Evolutionary conservation across 441 rosid species (phyloP), one percentile per base, ranked within the genome.

Genomic region (Populus hybrid): DNA sequence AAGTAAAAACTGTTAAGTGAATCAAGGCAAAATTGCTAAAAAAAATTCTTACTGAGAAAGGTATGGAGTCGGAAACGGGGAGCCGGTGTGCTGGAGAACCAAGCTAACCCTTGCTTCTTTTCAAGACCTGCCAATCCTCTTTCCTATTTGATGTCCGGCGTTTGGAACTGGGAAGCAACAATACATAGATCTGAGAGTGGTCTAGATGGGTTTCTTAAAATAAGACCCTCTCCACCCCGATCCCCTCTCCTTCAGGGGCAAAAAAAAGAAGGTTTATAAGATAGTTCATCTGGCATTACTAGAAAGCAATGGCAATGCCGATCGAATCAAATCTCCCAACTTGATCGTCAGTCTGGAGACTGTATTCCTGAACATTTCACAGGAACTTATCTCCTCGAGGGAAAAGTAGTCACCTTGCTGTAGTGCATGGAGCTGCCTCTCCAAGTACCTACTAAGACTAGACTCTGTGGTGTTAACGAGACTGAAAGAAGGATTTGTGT

Each of bases 381-480:
- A 61, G 3, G 80, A 73, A 69, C 82, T 76, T 9, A n/a, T 65
- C 46, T 77, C 88, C 18, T 86, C 89, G 0, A 30, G 70, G 46
- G 71, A 66, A 35, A 76, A 32, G 75, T 83, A 3, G 32, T 30
- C 87, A 2, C 84, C 86, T 1, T 36, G 80, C 57, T 86, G 84
- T 9, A 85, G n/a, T 26, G 80, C 75, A 36, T 85, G 84, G 30
- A 88, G 88, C 84, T 88, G 91, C 78, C 83, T 87, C 83, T 87
- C 91, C 84, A 94, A 81, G 79, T 77, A 94, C 79, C 90, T 88
- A 70, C 83, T 38, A 26, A 96, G 88, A 75, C 94, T 89, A 72
- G 89, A 90, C 83, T 91, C 97, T 0, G 93, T 87, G 16, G 90
- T 74, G 71, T 90, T 94, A 23, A 94, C 59, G 80, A 91, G 88